Conservation (phyloP, 352 stramenopile species). For the Hyaloperonospora brassicae region DNA sequence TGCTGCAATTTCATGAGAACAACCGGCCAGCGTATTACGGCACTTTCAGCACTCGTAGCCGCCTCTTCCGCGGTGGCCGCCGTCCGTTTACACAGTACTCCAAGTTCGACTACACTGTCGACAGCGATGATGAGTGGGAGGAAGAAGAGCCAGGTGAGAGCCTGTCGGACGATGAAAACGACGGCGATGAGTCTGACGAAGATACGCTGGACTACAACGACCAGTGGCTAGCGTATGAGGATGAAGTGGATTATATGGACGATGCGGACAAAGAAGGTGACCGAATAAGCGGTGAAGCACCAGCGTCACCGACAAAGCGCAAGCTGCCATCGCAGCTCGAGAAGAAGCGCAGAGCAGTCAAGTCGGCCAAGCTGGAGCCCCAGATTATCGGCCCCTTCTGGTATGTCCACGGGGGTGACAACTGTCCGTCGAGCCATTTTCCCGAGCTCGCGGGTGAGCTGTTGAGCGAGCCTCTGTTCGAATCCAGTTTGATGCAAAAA, state of each 20-base stretch:
- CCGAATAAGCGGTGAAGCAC: conserved; percentile 10
- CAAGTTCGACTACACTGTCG: conserved; percentile 69
- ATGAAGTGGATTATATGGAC: conserved; percentile 83
- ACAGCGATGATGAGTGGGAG: conserved; percentile 86
- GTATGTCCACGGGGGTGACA: conserved; percentile 13
- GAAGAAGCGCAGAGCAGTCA: conserved; percentile 54
- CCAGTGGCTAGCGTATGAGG: conserved; percentile 80
- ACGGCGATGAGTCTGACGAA: conserved; percentile 69
- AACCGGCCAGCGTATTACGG: conserved; percentile 70
- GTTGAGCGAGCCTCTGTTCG: conserved; percentile 31
- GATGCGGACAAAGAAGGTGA: conserved; percentile 27
- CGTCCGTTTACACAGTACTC: conserved; percentile 51
- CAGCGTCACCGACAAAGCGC: conserved; percentile 32
- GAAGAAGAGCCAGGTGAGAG: conserved; percentile 83
- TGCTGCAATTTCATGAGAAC: conserved; percentile 85
- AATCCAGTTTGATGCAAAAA: conserved; percentile 42
- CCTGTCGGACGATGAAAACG: conserved; percentile 62
- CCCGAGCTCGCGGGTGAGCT: conserved; percentile 20
- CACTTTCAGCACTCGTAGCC: conserved; percentile 53
- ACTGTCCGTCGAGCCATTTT: conserved; percentile 15
- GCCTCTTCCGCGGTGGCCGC: conserved; percentile 51
- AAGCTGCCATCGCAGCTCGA: conserved; percentile 50
- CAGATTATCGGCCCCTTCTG: conserved; percentile 53
- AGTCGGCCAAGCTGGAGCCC: conserved; percentile 59
- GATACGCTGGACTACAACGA: conserved; percentile 81